Evolutionary conservation across 768 basidiomycete genomes (phyloP), one percentile per base, ranked within the genome.

Genomic region (Chlorophyllum brunneum): DNA sequence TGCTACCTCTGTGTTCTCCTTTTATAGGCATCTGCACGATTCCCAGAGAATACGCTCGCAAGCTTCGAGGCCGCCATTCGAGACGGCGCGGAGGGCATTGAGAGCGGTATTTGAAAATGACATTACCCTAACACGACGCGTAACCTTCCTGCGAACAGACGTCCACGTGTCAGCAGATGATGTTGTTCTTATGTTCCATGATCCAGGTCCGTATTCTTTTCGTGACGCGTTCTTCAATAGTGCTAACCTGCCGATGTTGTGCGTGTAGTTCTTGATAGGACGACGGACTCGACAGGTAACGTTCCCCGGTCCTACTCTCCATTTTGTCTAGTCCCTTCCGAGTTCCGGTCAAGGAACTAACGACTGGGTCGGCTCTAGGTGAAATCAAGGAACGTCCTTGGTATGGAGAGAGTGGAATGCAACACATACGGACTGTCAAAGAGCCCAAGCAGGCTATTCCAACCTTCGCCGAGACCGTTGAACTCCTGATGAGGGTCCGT

Each of bases 31-130:
- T 93, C 91, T 22, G 81, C 89, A 20, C 75, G 79, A 15, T 92
- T 80, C 68, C 92, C 92, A 3, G 95, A 98, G 71, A 98, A 98
- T 75, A 95, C 94, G 43, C 80, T 94, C 57, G 91, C 91, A 30
- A 92, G 90, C 71, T 98, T 98, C 71, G 85, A 92, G 66, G 90
- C 89, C 57, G 95, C 95, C 64, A 92, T 97, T 56, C 83, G 84
- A 41, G 94, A 97, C 72, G 95, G 95, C 55, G 88, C 93, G 40
- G 93, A 99, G 66, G 95, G 78, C 60, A 95, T 99, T 63, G 95
- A 99, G 80, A 94, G 91, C 67, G 95, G 95, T 97, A 94, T 72
- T 82, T 71, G 74, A 57, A 49, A 49, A 61, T 58, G 64, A 63
- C 65, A 61, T 64, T 68, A 67, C 61, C 61, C 58, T 51, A 57